Evolutionary conservation across 169 alveolate genomes (phyloP), one percentile per base, ranked within the genome.

Genomic region (Plasmodium gallinaceum): DNA sequence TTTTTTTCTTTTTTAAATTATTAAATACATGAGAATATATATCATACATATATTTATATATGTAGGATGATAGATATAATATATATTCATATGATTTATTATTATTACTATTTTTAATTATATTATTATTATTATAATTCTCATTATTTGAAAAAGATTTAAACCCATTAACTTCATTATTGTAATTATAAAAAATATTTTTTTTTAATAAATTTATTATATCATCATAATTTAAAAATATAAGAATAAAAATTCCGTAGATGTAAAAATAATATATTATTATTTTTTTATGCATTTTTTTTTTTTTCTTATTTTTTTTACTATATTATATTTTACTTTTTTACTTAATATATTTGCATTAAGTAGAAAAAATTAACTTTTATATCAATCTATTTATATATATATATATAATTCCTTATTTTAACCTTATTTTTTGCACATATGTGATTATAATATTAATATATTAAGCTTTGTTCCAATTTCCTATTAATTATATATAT

Each of bases 251-350:
- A 32, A 64, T 64, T 12, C 73, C 52, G 26, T 64, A 64, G 8
- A 7, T 37, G 0, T 9, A 37, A 32, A 64, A 37, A 18, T 64
- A 64, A 18, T 9, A 64, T 64, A 64, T 14, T 26, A 64, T 37
- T 24, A 26, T 37, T 37, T 64, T 64, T 37, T 37, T 64, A 16
- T 51, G 22, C 73, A 64, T 64, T 48, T 48, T 48, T 48, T 48
- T 9, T 14, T 9, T 32, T 6, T 14, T 64, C 5, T 48, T 48
- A 2, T 48, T 9, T 14, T 9, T 32, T 6, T 14, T 48, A 48
- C 5, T 10, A 2, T 48, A 6, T 14, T 10, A 1, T 48, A 14
- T 48, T 9, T 48, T 48, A 48, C 5, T 2, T 48, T 48, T 14
- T 48, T 32, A 32, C 4, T 32, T 32, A 32, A 32, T 32, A 2